A percentile compares a stretch with the other conserved stretches of the same genome.
phyloP scores from a whole-genome alignment of 2,329 filamentous ascomycete species.

The Setomelanomma holmii region DNA sequence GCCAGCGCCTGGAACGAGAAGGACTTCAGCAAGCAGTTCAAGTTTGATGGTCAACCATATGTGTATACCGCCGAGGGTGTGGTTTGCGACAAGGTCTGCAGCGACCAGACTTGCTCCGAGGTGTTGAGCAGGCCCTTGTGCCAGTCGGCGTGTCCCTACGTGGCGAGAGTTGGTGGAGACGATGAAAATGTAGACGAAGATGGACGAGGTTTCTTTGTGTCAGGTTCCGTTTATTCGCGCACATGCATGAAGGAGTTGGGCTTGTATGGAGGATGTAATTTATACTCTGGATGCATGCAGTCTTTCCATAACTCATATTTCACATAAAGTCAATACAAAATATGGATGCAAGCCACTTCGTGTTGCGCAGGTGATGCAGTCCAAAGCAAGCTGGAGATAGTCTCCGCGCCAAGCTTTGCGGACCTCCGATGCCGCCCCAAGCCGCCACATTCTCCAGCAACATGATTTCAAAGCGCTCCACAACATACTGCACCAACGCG shows the following conservation, averaged over 20 bases:
- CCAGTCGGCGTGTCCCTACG: conserved; percentile 5
- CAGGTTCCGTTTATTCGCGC: not conserved
- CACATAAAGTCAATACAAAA: not conserved
- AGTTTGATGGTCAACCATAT: conserved; percentile 30
- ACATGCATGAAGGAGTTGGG: conserved; percentile 17
- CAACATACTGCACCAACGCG: conserved; percentile 22
- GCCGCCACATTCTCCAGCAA: conserved; percentile 30
- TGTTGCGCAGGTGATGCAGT: not conserved
- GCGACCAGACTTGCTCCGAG: conserved; percentile 27
- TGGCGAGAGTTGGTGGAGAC: not conserved
- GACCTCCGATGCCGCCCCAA: conserved; percentile 34
- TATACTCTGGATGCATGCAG: not conserved
- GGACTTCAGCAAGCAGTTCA: conserved; percentile 39
- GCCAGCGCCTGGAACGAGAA: conserved; percentile 25
- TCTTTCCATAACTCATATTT: not conserved
- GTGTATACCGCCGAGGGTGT: conserved; percentile 30
- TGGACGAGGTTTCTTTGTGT: not conserved
- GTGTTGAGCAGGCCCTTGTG: conserved; percentile 31
- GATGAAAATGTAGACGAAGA: not conserved
- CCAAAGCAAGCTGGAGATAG: conserved; percentile 9
- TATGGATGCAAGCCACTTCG: not conserved
- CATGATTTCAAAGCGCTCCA: conserved; percentile 42
- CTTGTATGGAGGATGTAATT: conserved; percentile 21
- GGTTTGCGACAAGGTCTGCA: conserved; percentile 32
- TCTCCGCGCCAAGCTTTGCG: conserved; percentile 12